Evolutionary conservation across 768 basidiomycete genomes (phyloP), one percentile per base, ranked within the genome.

Genomic region (Lactarius sp.): DNA sequence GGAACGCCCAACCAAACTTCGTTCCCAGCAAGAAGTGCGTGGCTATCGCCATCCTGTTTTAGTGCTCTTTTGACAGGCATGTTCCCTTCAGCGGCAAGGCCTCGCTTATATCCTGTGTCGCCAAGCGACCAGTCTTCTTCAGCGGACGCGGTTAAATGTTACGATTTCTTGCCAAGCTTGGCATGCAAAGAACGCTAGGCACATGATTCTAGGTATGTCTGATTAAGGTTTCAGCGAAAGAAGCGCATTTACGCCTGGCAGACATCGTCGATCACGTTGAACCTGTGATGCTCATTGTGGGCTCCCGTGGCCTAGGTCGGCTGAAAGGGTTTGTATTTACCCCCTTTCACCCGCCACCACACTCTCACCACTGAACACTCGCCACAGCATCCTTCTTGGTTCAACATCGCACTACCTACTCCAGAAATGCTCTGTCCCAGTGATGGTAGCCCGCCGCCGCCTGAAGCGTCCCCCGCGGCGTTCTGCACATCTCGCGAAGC

Each of bases 371-470:
- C 0, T 47, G 31, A 10, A 10, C 16, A 5, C 42, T 51, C 22
- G 46, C 55, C 20, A 18, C 69, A 94, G 94, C 33, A 95, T 96
- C 68, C 80, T 98, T 3, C 85, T 98, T 42, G 95, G 94, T 14
- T 95, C 93, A 4, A 98, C 94, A 1, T 96, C 93, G 1, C 92
- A 98, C 74, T 98, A 98, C 72, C 84, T 94, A 52, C 90, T 92
- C 51, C 88, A 93, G 81, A 94, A 93, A 75, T 95, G 92, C 65
- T 92, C 92, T 16, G 94, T 96, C 0, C 94, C 95, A 0, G 94
- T 97, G 59, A 96, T 98, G 94, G 93, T 96, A 58, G 92, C 94
- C 5, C 91, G 94, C 58, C 86, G 94, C 57, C 81, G 94, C 13
- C 86, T 97, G 73, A 92, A 92, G 74, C 86, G 92, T 3, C 92